phyloP scores from a whole-genome alignment of 2,329 filamentous ascomycete species.

The Arachnopeziza araneosa region DNA sequence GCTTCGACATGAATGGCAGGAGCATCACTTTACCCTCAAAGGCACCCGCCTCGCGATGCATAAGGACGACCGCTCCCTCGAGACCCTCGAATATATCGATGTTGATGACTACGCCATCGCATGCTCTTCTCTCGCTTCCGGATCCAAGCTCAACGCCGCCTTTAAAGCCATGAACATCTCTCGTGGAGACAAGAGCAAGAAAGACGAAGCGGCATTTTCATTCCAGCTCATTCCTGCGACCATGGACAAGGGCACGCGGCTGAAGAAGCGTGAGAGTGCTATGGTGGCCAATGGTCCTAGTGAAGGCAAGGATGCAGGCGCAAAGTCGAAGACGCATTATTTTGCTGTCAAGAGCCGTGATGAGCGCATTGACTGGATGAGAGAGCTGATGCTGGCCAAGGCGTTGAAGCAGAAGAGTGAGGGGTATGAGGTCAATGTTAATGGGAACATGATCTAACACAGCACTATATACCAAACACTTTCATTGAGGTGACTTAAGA shows the following conservation, averaged over 20 bases:
- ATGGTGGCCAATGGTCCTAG: slow-evolving; percentile 11
- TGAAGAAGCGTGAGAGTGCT: slow-evolving; percentile 39
- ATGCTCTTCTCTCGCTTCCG: slow-evolving; percentile 68
- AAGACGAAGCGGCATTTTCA: slow-evolving; percentile 63
- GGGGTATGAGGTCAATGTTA: slow-evolving; percentile 76
- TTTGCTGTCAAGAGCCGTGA: slow-evolving; percentile 85
- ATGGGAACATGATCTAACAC: slow-evolving; percentile 65
- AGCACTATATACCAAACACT: too few relatives aligned
- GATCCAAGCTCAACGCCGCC: slow-evolving; percentile 76
- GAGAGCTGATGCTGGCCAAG: slow-evolving; percentile 86
- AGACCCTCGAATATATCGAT: slow-evolving; percentile 71
- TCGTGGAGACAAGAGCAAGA: slow-evolving; percentile 44
- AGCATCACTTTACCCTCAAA: slow-evolving; percentile 82
- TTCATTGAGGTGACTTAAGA: too few relatives aligned
- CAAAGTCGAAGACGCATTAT: slow-evolving; percentile 79
- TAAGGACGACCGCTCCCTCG: slow-evolving; percentile 48
- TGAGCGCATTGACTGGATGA: slow-evolving; percentile 96
- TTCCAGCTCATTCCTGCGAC: slow-evolving; percentile 73
- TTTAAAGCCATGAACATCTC: slow-evolving; percentile 73
- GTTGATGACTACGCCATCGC: slow-evolving; percentile 86
- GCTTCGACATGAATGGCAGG: slow-evolving; percentile 89
- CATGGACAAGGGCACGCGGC: slow-evolving; percentile 40
- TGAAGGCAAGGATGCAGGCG: slow-evolving; percentile 44
- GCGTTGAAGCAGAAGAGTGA: slow-evolving; percentile 78
- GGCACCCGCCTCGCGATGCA: slow-evolving; percentile 73